A percentile compares a stretch with the other conserved stretches of the same genome.
These are phyloP conservation scores for Gentiana straminea DNA, from an alignment of 257 asterid genomes.

Conservation along the genomic window DNA sequence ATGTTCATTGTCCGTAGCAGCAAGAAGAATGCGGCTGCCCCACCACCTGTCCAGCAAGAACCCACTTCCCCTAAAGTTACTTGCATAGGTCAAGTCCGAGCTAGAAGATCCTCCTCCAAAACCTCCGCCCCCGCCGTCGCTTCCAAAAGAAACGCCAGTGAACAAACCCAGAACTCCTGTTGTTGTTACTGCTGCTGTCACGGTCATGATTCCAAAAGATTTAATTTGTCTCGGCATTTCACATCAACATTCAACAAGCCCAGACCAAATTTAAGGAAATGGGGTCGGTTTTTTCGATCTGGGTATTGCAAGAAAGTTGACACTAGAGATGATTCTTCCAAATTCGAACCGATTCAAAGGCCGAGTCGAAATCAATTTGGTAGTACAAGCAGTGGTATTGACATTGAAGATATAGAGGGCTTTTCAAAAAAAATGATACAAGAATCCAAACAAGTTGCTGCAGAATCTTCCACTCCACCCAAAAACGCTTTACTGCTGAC, in stretches of 20 bases:
- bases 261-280: slow-evolving; percentile 18
- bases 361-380: slow-evolving; percentile 7
- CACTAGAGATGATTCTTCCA: slow-evolving; percentile 22
- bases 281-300: slow-evolving; percentile 30
- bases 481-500: slow-evolving; percentile 62
- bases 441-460: slow-evolving; percentile 19
- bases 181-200: background rate
- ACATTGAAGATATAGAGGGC: slow-evolving; percentile 8
- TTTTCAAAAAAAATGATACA: slow-evolving; percentile 6
- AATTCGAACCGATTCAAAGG: slow-evolving; percentile 15
- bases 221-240: slow-evolving; percentile 10
- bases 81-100: slow-evolving; percentile 84
- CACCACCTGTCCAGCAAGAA: slow-evolving; percentile 33
- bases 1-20: slow-evolving; percentile 40
- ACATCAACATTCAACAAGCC: slow-evolving; percentile 15
- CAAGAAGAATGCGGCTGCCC: slow-evolving; percentile 16
- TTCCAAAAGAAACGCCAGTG: slow-evolving; percentile 2
- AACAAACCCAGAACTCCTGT: background rate
- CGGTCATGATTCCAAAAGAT: slow-evolving; percentile 25
- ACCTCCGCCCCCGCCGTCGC: background rate
- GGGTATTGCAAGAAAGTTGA: slow-evolving; percentile 43
- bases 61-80: slow-evolving; percentile 88
- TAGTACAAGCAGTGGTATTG: slow-evolving; percentile 14
- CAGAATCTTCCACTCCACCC: slow-evolving; percentile 37
- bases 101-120: slow-evolving; percentile 33